These are phyloP conservation scores for Nothophoma quercina DNA, from an alignment of 2,329 filamentous ascomycete species.

Conservation along the genomic window DNA sequence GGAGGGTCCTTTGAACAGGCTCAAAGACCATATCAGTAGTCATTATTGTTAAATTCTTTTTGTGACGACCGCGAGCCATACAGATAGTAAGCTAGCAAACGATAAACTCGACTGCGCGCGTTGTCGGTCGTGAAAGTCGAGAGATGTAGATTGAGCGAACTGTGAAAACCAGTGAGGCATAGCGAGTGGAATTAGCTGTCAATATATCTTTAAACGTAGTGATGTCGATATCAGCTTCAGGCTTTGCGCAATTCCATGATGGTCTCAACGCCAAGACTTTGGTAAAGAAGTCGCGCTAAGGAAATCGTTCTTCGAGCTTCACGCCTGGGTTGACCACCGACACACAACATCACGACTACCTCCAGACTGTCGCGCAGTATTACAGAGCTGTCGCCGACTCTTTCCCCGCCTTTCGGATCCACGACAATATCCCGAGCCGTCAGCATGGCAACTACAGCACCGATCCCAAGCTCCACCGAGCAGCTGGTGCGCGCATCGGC, in stretches of 20 bases:
- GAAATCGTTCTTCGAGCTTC: slow-evolving; percentile 19
- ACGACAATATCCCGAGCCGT: too few relatives aligned
- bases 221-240: slow-evolving; percentile 3
- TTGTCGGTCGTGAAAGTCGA: too few relatives aligned
- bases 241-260: slow-evolving; percentile 2
- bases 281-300: slow-evolving; percentile 13
- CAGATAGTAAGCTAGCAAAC: too few relatives aligned
- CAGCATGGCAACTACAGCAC: slow-evolving; percentile 34
- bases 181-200: too few relatives aligned
- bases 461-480: slow-evolving; percentile 31
- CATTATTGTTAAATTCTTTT: too few relatives aligned
- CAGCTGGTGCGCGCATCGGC: slow-evolving; percentile 54
- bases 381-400: not conserved
- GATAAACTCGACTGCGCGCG: too few relatives aligned
- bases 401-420: rapidly evolving
- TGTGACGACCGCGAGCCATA: too few relatives aligned
- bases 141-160: too few relatives aligned
- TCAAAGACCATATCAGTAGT: too few relatives aligned
- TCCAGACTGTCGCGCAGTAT: not conserved
- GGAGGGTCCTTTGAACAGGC: too few relatives aligned
- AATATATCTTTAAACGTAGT: not conserved
- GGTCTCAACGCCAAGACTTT: slow-evolving; percentile 12
- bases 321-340: not conserved
- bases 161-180: too few relatives aligned
- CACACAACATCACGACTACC: not conserved